A percentile compares a stretch with the other conserved stretches of the same genome.
Evolutionary conservation across 2,329 filamentous ascomycete species (phyloP).

Genomic region (Trichoderma asperellum): DNA sequence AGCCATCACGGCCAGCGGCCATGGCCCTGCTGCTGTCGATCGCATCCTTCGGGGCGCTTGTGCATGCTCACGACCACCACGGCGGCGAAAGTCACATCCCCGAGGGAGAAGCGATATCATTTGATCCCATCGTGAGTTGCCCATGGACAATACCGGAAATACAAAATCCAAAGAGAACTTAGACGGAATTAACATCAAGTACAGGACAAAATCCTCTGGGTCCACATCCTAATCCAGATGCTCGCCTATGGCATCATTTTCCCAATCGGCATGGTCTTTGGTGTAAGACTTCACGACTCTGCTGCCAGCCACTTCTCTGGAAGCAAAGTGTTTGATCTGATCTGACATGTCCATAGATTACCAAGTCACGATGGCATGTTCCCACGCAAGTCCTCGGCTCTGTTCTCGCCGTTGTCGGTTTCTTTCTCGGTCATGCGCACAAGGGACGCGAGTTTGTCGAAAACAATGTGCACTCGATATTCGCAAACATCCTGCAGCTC

Average conservation of each 20-base stretch:
- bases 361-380: conserved; percentile 91
- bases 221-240: conserved; percentile 88
- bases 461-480: conserved; percentile 76
- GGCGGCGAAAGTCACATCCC: conserved; percentile 58
- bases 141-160: background rate
- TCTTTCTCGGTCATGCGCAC: conserved; percentile 89
- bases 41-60: conserved; percentile 35
- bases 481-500: conserved; percentile 80
- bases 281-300: conserved; percentile 59
- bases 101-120: conserved; percentile 70
- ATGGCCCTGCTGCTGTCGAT: conserved; percentile 33
- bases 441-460: conserved; percentile 81
- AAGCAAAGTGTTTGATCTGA: conserved; percentile 18
- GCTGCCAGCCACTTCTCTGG: background rate
- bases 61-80: conserved; percentile 55
- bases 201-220: conserved; percentile 84
- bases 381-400: conserved; percentile 79
- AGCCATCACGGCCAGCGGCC: conserved; percentile 27
- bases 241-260: conserved; percentile 90
- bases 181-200: conserved; percentile 38
- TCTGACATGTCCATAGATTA: conserved; percentile 61
- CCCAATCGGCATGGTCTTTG: conserved; percentile 92
- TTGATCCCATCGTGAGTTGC: conserved; percentile 69
- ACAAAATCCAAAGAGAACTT: background rate
- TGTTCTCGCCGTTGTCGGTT: conserved; percentile 77